Evolutionary conservation across 306 rosid genomes (phyloP).

Genomic region (Cicer cuneatum): DNA sequence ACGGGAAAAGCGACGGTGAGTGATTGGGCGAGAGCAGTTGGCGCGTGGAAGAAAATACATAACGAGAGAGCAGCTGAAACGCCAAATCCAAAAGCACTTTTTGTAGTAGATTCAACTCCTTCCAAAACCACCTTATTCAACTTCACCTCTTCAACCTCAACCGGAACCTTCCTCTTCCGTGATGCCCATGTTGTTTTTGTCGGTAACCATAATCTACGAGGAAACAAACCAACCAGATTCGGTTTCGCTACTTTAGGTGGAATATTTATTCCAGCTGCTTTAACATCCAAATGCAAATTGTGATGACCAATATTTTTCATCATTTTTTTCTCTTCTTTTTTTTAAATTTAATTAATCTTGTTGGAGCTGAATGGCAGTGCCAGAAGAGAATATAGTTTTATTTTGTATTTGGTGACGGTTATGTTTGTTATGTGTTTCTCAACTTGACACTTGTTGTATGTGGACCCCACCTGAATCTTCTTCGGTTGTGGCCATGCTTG

Average conservation of each 20-base stretch:
- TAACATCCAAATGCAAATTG: slow-evolving; percentile 53
- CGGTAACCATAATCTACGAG: slow-evolving; percentile 43
- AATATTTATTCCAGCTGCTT: slow-evolving; percentile 19
- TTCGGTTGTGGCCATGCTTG: slow-evolving; percentile 43
- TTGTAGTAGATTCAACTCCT: slow-evolving; percentile 51
- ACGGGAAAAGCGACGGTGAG: slow-evolving; percentile 94
- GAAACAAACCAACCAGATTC: slow-evolving; percentile 39
- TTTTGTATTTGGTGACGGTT: neutral
- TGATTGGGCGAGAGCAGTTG: slow-evolving; percentile 80
- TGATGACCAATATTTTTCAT: slow-evolving; percentile 60
- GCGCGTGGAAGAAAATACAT: slow-evolving; percentile 61
- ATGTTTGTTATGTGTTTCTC: neutral
- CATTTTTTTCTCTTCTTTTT: neutral
- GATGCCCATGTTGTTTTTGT: neutral
- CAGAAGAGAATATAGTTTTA: neutral
- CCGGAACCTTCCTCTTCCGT: slow-evolving; percentile 42
- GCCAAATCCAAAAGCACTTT: slow-evolving; percentile 63
- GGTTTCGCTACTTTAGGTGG: slow-evolving; percentile 39
- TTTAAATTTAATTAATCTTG: neutral
- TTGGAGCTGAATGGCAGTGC: neutral
- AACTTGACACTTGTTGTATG: slow-evolving; percentile 15
- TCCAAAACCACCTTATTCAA: slow-evolving; percentile 26
- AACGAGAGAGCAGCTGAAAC: slow-evolving; percentile 63
- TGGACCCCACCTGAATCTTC: slow-evolving; percentile 50
- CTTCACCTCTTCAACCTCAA: neutral